These are phyloP conservation scores for Ilyonectria mors-panacis DNA, from an alignment of 2,329 filamentous ascomycete species.

Conservation along the genomic window DNA sequence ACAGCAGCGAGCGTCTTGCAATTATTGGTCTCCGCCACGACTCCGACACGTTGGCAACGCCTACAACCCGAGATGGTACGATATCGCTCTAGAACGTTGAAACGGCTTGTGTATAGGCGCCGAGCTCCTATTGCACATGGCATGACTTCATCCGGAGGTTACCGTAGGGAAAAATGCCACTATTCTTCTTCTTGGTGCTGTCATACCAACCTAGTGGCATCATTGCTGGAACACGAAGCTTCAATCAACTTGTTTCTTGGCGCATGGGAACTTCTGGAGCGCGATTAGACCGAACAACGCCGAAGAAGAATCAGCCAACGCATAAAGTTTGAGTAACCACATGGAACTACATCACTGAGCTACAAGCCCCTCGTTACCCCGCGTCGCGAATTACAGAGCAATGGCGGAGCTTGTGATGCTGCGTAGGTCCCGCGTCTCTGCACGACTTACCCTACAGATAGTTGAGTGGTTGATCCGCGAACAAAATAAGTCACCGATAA, in stretches of 20 bases:
- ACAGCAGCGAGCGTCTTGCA: neutral
- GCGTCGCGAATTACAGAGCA: neutral
- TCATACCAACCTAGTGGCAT: neutral
- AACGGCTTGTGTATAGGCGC: neutral
- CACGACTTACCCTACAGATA: neutral
- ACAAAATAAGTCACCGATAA: neutral
- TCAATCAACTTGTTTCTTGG: too few relatives aligned
- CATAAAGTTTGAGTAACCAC: slow-evolving; percentile 7
- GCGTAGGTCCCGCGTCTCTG: neutral
- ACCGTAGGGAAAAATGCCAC: neutral
- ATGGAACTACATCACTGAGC: neutral
- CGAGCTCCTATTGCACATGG: slow-evolving; percentile 1
- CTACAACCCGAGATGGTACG: slow-evolving; percentile 3
- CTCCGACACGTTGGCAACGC: neutral
- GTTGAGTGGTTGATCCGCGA: neutral
- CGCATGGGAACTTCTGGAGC: neutral
- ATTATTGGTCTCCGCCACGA: neutral
- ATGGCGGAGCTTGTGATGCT: neutral
- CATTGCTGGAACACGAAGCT: neutral
- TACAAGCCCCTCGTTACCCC: neutral
- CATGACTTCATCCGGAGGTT: neutral
- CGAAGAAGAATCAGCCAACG: neutral
- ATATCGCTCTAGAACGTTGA: slow-evolving; percentile 2
- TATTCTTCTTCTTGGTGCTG: neutral
- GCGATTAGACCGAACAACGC: neutral